Base-by-base conservation (phyloP, 371 early-diverging fungal genomes). In the Mucor indicus region DNA sequence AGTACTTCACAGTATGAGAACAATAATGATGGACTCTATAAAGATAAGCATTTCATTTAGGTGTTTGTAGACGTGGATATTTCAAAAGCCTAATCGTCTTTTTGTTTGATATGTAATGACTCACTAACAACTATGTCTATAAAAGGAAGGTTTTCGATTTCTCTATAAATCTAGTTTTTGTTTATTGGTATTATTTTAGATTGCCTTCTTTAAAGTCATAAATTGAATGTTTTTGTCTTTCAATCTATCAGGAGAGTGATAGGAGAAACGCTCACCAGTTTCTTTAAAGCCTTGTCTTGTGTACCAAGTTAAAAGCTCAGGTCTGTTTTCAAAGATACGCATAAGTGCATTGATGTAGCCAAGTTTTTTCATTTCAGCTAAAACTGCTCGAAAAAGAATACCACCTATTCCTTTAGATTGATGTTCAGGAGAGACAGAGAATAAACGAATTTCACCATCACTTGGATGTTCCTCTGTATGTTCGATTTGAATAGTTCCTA, bases 351-450 rank as follows among this genome's bases (percentile, higher is more conserved):
- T 57, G 2, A 55, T 39, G 29, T 62, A 70, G 2, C 69, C 57
- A 31, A 64, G 54, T 4, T 13, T 23, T 21, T 61, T 67, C 60
- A 70, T 72, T 11, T 68, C 44, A 3, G 41, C 45, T 36, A 75
- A 44, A 2, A 69, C 66, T 13, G 54, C 57, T 32, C 72, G 67
- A 19, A 81, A 44, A 1, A 81, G 56, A 24, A 67, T 61, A 44
- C 76, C 65, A 29, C 81, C 81, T 20, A 79, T 67, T 5, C 81
- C 81, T 10, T 69, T 50, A 0, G 79, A 77, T 54, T 81, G 79
- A 20, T 63, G 60, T 0, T 52, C 7, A 10, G 76, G 81, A 19
- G 69, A 55, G 10, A 81, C 80, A 23, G 77, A 67, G 33, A 81
- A 71, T 12, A 79, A 57, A 2, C 80, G 77, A 11, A 78, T 39